Percentiles rank a stretch among this genome's conserved stretches.
These are phyloP conservation scores for Plasmodium inui DNA, from an alignment of 169 alveolate genomes.

Conservation along the genomic window DNA sequence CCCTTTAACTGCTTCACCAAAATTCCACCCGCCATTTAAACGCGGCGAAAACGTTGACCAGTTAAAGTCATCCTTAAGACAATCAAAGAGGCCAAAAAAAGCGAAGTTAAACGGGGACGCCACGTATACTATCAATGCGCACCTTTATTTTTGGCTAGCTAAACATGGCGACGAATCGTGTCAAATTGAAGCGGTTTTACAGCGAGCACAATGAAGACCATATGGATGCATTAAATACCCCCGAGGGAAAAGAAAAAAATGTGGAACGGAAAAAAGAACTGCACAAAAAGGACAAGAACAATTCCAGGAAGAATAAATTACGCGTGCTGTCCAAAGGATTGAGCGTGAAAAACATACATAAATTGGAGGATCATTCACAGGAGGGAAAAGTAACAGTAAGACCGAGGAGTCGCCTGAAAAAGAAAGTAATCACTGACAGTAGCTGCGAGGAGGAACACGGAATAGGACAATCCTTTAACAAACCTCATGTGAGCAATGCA, in stretches of 20 bases:
- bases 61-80: background rate
- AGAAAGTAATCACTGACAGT: background rate
- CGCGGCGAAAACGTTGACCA: background rate
- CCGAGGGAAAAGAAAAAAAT: background rate
- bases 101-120: background rate
- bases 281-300: background rate
- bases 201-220: background rate
- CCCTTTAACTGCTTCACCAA: background rate
- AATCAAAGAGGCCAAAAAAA: background rate
- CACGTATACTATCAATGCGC: background rate
- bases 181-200: conserved; percentile 15
- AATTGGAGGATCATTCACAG: background rate
- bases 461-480: background rate
- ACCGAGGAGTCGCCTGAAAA: conserved; percentile 23
- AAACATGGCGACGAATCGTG: background rate
- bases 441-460: background rate
- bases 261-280: background rate
- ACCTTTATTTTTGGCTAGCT: background rate
- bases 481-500: background rate
- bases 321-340: conserved; percentile 14
- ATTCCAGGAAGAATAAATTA: conserved; percentile 24
- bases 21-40: background rate
- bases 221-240: background rate
- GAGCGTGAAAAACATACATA: conserved; percentile 21
- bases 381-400: background rate